Evolutionary conservation across 345 rosid species (phyloP).

Genomic region (Linum lewisii): DNA sequence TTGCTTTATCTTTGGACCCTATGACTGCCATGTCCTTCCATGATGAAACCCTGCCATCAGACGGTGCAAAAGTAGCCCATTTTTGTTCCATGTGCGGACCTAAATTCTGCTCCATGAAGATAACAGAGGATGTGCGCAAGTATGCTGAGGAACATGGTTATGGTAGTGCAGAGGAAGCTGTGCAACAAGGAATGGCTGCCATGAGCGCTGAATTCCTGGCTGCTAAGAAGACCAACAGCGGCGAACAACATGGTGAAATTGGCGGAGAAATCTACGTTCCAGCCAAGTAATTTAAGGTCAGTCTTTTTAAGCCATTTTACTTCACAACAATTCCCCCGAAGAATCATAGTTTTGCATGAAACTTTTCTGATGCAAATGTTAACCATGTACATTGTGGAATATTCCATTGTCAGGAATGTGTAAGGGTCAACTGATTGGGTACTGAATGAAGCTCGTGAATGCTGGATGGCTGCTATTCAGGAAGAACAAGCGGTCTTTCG

Average conservation of each 20-base stretch:
- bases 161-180: constrained; percentile 86
- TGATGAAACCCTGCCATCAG: constrained; percentile 94
- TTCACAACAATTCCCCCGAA: neutral
- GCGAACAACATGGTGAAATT: constrained; percentile 93
- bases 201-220: constrained; percentile 90
- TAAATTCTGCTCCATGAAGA: constrained; percentile 99
- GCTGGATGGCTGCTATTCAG: constrained; percentile 7
- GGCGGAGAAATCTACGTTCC: constrained; percentile 98
- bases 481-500: constrained; percentile 14
- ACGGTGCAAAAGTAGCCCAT: constrained; percentile 97
- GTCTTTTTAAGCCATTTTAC: neutral
- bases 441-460: neutral
- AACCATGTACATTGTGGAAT: neutral
- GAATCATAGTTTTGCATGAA: neutral
- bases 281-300: constrained; percentile 40
- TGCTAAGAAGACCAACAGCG: constrained; percentile 83
- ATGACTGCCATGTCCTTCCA: constrained; percentile 98
- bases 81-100: constrained; percentile 99
- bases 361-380: neutral
- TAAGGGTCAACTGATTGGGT: constrained; percentile 1
- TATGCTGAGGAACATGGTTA: constrained; percentile 97
- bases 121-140: constrained; percentile 93
- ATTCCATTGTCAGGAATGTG: constrained; percentile 21
- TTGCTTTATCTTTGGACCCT: constrained; percentile 94
- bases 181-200: constrained; percentile 79